phyloP scores from a whole-genome alignment of 2,329 filamentous ascomycete species.

The Nemania serpens region DNA sequence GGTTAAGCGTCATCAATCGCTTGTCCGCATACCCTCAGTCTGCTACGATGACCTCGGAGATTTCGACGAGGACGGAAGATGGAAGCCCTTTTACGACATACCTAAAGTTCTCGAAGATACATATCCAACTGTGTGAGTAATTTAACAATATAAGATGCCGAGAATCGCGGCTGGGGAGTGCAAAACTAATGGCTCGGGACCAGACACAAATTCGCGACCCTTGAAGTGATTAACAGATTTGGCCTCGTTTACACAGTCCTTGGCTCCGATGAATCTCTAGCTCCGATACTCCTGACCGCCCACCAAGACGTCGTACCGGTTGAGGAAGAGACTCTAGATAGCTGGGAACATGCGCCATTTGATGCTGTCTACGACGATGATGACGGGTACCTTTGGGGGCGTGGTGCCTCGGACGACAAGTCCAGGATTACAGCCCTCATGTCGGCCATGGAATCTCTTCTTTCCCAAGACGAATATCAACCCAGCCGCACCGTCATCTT shows the following conservation, averaged over 20 bases:
- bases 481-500: constrained; percentile 10
- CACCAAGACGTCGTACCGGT: constrained; percentile 19
- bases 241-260: constrained; percentile 4
- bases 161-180: not conserved
- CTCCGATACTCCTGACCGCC: constrained; percentile 5
- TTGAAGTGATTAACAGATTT: constrained; percentile 5
- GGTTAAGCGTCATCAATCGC: constrained; percentile 5
- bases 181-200: not conserved
- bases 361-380: not conserved
- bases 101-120: not conserved
- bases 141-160: not conserved
- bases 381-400: constrained; percentile 4
- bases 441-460: constrained; percentile 13
- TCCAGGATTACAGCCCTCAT: constrained; percentile 9
- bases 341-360: constrained; percentile 10
- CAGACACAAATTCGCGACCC: not conserved
- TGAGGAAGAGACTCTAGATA: not conserved
- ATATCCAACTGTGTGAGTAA: constrained; percentile 10
- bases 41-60: constrained; percentile 14
- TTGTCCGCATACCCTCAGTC: constrained; percentile 10
- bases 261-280: constrained; percentile 1
- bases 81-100: constrained; percentile 7
- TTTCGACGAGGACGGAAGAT: constrained; percentile 10
- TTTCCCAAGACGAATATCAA: constrained; percentile 6
- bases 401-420: constrained; percentile 15